Evolutionary conservation across 768 basidiomycete genomes (phyloP), one percentile per base, ranked within the genome.

Genomic region (Hemileccinum impolitum): DNA sequence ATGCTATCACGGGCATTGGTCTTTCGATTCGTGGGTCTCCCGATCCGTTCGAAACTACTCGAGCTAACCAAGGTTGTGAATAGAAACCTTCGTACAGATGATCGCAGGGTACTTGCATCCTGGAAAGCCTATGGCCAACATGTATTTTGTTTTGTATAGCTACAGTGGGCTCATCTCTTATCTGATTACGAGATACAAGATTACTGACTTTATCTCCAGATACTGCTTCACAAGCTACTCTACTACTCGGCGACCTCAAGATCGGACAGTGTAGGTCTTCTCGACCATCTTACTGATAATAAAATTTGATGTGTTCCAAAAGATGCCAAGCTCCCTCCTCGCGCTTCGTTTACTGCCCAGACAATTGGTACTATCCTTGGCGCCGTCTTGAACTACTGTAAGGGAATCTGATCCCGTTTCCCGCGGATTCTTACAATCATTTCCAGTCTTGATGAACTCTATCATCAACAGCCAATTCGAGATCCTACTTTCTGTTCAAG

Each of bases 321-420:
- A 36, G 35, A 36, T 17, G 50, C 75, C 30, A 84, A 84, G 66
- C 72, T 85, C 32, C 80, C 82, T 36, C 83, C 83, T 39, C 78
- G 82, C 8, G 75, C 76, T 25, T 79, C 83, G 2, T 85, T 85
- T 63, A 70, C 74, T 14, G 79, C 80, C 17, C 35, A 36, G 17
- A 36, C 13, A 17, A 10, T 36, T 36, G 35, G 35, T 18, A 36
- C 35, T 36, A 11, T 85, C 32, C 66, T 84, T 31, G 82, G 76
- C 8, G 66, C 72, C 32, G 57, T 76, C 43, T 57, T 77, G 43
- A 77, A 75, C 58, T 78, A 73, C 46, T 53, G 77, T 75, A 37
- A 30, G 70, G 43, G 30, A 36, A 4, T 17, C 17, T 11, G 35
- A 6, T 7, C 9, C 35, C 17, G 6, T 18, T 17, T n/a, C 2